Base-by-base conservation (phyloP, 108 stramenopile genomes). In the Pseudonitzschia delicatissima region DNA sequence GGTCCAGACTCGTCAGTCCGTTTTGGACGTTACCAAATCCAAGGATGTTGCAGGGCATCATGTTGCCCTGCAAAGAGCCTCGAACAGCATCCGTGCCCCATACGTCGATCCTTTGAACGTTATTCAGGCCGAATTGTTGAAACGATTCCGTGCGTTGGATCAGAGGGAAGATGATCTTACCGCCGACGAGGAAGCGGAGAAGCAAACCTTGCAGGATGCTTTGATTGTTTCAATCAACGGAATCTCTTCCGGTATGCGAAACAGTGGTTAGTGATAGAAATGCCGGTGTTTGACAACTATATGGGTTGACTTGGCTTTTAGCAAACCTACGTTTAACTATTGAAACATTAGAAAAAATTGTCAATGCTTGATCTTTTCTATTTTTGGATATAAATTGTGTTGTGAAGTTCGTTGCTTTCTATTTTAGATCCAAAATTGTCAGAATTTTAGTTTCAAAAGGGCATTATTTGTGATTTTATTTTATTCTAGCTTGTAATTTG, bases 71-170 rank as follows among this genome's bases (percentile, higher is more conserved):
- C 88, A 86, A 66, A 85, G 95, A 66, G 94, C 91, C 45, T 85
- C 95, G 21, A 76, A 78, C 1, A 81, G 47, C 9, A 91, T 99
- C 47, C 91, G 98, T 28, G 83, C 92, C 67, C 97, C 98, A 1
- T 99, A 96, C 77, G 85, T 99, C 11, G 98, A 99, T 71, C 92
- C 94, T n/a, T 81, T 99, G 55, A 99, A 99, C 73, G 88, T 96
- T 28, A 80, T 97, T 36, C 96, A 98, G 84, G 96, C 94, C 26
- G 96, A 98, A 72, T 62, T 94, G 9, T 67, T 99, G 62, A 91
- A 90, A 62, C 81, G 93, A 13, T 71, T 96, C 27, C 88, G 97
- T 32, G 64, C 64, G 15, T 67, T 81, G 64, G 75, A 76, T n/a
- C 59, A 64, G 50, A 58, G 48, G 18, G 69, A 73, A n/a, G 63